Conservation (phyloP, 495 filamentous ascomycete genomes). For the Collariella sp. region DNA sequence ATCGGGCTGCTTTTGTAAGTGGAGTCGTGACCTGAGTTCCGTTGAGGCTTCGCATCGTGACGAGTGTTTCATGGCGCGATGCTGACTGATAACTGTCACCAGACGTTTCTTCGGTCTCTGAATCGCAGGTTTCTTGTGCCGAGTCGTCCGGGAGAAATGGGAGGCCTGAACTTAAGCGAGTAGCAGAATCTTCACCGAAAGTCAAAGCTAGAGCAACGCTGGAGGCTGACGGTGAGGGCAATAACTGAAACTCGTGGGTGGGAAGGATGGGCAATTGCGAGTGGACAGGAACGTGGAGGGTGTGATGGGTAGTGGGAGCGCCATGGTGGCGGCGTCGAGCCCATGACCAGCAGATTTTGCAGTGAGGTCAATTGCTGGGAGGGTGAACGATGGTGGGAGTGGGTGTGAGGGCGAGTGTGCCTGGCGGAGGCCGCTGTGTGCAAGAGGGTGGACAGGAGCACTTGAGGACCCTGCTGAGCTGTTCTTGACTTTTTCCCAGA, state of each 20-base stretch:
- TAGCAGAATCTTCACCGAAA: constrained; percentile 2
- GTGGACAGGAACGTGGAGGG: constrained; percentile 12
- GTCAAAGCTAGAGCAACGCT: background rate
- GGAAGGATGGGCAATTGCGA: background rate
- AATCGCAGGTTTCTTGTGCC: too few species aligned
- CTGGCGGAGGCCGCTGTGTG: too few species aligned
- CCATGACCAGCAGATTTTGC: constrained; percentile 11
- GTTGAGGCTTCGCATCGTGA: too few species aligned
- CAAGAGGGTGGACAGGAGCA: too few species aligned
- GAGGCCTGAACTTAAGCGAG: background rate
- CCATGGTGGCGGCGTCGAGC: constrained; percentile 2
- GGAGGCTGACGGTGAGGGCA: constrained; percentile 1
- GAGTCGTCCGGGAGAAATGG: background rate
- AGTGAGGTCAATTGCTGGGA: background rate
- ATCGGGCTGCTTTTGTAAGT: too few species aligned
- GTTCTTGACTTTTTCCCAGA: constrained; percentile 7
- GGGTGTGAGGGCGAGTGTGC: too few species aligned
- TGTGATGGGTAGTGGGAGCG: constrained; percentile 10
- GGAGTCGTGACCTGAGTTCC: too few species aligned
- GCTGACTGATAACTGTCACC: too few species aligned
- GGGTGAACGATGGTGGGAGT: too few species aligned
- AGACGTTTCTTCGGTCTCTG: too few species aligned
- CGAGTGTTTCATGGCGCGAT: too few species aligned
- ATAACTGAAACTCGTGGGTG: background rate
- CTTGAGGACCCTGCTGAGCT: background rate